A percentile compares a stretch with the other conserved stretches of the same genome.
These are phyloP conservation scores for Beta macrorhiza DNA, from an alignment of 179 eudicot genomes.

Conservation along the genomic window DNA sequence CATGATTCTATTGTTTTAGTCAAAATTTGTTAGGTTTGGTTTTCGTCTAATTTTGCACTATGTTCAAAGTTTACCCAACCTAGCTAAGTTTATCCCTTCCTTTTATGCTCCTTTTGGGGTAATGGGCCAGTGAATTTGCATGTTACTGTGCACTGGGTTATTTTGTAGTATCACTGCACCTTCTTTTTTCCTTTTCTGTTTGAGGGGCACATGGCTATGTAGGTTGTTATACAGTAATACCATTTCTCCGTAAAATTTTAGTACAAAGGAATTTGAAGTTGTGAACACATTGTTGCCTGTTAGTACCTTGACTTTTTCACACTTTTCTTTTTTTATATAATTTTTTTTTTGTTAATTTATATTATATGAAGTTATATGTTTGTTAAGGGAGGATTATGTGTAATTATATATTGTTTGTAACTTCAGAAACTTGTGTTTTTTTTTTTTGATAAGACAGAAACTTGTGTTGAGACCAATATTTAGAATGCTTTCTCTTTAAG, in stretches of 20 bases:
- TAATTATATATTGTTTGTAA: too few relatives aligned
- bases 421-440: too few relatives aligned
- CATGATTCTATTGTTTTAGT: conserved; percentile 18
- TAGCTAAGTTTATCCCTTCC: background rate
- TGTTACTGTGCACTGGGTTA: conserved; percentile 24
- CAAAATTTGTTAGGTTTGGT: conserved; percentile 31
- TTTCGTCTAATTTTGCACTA: background rate
- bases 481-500: too few relatives aligned
- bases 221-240: background rate
- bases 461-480: too few relatives aligned
- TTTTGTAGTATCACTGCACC: conserved; percentile 7
- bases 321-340: too few relatives aligned
- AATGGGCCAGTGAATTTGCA: conserved; percentile 20
- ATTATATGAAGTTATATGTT: too few relatives aligned
- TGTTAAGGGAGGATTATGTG: too few relatives aligned
- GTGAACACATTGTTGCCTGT: background rate
- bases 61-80: conserved; percentile 25
- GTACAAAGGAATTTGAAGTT: background rate
- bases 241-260: background rate
- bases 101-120: conserved; percentile 22
- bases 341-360: too few relatives aligned
- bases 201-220: conserved; percentile 18
- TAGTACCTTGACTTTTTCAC: background rate
- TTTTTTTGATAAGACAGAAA: too few relatives aligned
- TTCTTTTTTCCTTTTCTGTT: conserved; percentile 17